Percentiles rank a stretch among this genome's conserved stretches.
Conservation (phyloP, 2,329 filamentous ascomycete genomes). For the Fusarium devonianum region DNA sequence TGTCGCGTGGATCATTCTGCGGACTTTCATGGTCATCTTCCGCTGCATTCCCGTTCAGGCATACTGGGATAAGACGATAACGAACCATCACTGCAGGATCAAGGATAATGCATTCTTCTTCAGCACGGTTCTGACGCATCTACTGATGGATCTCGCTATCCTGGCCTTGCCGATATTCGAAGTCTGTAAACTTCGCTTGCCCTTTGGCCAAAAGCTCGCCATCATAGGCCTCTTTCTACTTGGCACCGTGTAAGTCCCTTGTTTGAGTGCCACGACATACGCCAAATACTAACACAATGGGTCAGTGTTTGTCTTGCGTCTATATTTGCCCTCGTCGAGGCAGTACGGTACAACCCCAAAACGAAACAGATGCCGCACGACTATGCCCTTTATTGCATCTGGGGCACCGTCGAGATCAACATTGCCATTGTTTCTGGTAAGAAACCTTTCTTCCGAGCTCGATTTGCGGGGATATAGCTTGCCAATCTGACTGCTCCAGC, state of each 20-base stretch:
- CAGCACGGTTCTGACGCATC: conserved; percentile 43
- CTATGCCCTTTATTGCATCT: conserved; percentile 24
- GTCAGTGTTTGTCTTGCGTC: conserved; percentile 33
- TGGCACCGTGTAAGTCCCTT: conserved; percentile 9
- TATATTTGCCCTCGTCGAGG: conserved; percentile 20
- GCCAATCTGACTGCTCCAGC: no score
- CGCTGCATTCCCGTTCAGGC: conserved; percentile 45
- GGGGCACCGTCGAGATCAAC: conserved; percentile 31
- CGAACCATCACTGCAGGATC: conserved; percentile 41
- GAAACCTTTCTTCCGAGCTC: no score
- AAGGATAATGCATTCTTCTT: conserved; percentile 44
- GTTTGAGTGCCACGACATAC: rapidly evolving
- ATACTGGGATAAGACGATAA: conserved; percentile 44
- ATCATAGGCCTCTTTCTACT: conserved; percentile 18
- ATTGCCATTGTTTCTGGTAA: conserved; percentile 34
- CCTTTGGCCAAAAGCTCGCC: conserved; percentile 14
- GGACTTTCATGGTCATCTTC: conserved; percentile 46
- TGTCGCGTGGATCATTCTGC: conserved; percentile 39
- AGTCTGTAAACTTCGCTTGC: conserved; percentile 20
- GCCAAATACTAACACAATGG: not conserved
- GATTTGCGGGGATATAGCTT: no score
- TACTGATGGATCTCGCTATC: conserved; percentile 45
- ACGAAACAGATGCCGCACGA: conserved; percentile 27
- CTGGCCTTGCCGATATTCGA: conserved; percentile 41
- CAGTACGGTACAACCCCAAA: conserved; percentile 14